Percentiles rank a stretch among this genome's conserved stretches.
Evolutionary conservation across 164 flowering plant genomes (phyloP).

Genomic region (Litsea cubeba): DNA sequence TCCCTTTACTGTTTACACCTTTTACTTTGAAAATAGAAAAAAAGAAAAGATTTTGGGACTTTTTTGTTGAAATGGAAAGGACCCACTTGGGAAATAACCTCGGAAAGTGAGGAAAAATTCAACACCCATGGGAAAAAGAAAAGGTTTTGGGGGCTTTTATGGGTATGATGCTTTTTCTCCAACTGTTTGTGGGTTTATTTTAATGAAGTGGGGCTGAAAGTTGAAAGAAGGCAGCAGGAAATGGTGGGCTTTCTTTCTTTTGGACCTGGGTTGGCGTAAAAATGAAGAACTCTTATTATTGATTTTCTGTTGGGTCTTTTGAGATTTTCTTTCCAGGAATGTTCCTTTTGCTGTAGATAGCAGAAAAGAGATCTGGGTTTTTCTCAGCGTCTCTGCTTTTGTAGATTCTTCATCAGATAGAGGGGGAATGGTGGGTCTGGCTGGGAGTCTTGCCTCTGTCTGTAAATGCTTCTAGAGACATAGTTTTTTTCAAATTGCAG

Average conservation of each 20-base stretch:
- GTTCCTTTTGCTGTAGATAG: slow-evolving; percentile 5
- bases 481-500: background rate
- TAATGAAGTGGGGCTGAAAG: slow-evolving; percentile 1
- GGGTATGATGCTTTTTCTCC: slow-evolving; percentile 28
- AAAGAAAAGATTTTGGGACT: slow-evolving; percentile 1
- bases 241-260: slow-evolving; percentile 13
- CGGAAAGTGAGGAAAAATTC: slow-evolving; percentile 10
- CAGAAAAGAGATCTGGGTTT: slow-evolving; percentile 12
- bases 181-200: slow-evolving; percentile 23
- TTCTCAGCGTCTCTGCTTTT: slow-evolving; percentile 6
- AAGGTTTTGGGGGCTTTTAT: background rate
- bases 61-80: slow-evolving; percentile 13
- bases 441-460: slow-evolving; percentile 9
- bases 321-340: slow-evolving; percentile 6
- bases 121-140: slow-evolving; percentile 6
- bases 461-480: slow-evolving; percentile 6
- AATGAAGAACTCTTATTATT: slow-evolving; percentile 15
- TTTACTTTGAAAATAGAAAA: too few relatives aligned
- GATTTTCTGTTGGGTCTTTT: background rate
- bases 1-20: background rate
- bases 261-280: slow-evolving; percentile 23
- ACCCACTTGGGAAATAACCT: slow-evolving; percentile 19
- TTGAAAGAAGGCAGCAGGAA: slow-evolving; percentile 1
- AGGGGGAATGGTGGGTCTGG: slow-evolving; percentile 3
- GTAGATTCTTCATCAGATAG: slow-evolving; percentile 17